These are phyloP conservation scores for Nitzschia inconspicua DNA, from an alignment of 108 stramenopile species.

Conservation along the genomic window DNA sequence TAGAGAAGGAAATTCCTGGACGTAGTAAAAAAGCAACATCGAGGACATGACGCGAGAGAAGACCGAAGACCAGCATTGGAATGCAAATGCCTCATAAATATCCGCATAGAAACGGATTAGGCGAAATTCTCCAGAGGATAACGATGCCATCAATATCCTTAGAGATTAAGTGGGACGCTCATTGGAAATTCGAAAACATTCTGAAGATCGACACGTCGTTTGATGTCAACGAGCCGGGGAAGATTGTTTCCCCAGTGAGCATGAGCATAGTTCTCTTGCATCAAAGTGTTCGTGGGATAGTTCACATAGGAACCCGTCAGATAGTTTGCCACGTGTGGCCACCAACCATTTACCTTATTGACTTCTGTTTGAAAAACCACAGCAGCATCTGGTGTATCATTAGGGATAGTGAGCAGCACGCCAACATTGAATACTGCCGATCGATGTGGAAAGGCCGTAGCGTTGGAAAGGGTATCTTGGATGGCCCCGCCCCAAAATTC, in stretches of 20 bases:
- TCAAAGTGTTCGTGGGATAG: slow-evolving; percentile 28
- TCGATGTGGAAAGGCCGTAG: slow-evolving; percentile 30
- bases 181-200: no score
- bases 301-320: slow-evolving; percentile 23
- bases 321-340: slow-evolving; percentile 24
- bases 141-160: no score
- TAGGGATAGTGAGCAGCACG: slow-evolving; percentile 13
- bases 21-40: no score
- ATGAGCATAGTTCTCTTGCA: slow-evolving; percentile 14
- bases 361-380: slow-evolving; percentile 10
- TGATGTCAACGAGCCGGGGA: slow-evolving; percentile 15
- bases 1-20: no score
- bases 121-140: no score
- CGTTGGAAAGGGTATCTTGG: slow-evolving; percentile 9
- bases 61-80: no score
- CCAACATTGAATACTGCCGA: slow-evolving; percentile 25
- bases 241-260: slow-evolving; percentile 30
- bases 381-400: slow-evolving; percentile 7
- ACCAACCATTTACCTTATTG: slow-evolving; percentile 7
- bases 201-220: slow-evolving; percentile 20
- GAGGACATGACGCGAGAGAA: no score
- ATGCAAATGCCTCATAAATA: no score
- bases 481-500: slow-evolving; percentile 38
- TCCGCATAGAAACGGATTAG: no score
- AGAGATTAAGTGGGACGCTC: no score